phyloP scores from a whole-genome alignment of 1,139 yeast species.

The Scheffersomyces parashehatae region DNA sequence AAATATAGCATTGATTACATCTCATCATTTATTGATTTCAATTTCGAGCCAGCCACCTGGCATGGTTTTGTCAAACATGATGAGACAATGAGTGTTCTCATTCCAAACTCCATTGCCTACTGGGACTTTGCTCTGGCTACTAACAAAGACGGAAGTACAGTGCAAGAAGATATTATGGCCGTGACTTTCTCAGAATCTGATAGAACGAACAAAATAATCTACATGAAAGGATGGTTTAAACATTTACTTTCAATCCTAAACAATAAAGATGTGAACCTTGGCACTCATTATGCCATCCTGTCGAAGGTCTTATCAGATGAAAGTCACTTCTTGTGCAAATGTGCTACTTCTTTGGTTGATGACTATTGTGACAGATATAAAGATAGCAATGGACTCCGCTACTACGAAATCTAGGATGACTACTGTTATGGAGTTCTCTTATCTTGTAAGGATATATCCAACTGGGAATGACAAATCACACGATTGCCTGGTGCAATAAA shows the following conservation, averaged over 20 bases:
- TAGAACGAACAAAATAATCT: constrained; percentile 16
- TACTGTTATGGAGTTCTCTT: too few relatives aligned
- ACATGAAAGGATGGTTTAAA: constrained; percentile 16
- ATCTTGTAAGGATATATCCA: too few relatives aligned
- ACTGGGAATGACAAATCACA: too few relatives aligned
- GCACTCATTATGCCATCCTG: constrained; percentile 1
- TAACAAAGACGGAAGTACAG: neutral
- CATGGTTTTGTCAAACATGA: constrained; percentile 11
- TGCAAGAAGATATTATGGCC: constrained; percentile 16
- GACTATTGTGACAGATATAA: constrained; percentile 12
- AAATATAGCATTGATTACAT: constrained; percentile 16
- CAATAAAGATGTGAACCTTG: neutral
- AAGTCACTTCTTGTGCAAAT: constrained; percentile 12
- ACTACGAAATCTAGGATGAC: too few relatives aligned
- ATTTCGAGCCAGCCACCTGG: constrained; percentile 22
- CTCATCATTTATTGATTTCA: constrained; percentile 19
- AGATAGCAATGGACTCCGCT: neutral
- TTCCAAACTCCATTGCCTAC: constrained; percentile 27
- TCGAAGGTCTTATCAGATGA: constrained; percentile 1
- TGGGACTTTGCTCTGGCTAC: constrained; percentile 14
- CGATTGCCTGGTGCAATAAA: too few relatives aligned
- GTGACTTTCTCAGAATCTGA: constrained; percentile 24
- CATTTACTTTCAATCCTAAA: constrained; percentile 11
- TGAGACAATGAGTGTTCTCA: constrained; percentile 24
- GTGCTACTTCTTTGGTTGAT: constrained; percentile 13